Conservation (phyloP, 306 rosid species). For the Glycine latifolia region DNA sequence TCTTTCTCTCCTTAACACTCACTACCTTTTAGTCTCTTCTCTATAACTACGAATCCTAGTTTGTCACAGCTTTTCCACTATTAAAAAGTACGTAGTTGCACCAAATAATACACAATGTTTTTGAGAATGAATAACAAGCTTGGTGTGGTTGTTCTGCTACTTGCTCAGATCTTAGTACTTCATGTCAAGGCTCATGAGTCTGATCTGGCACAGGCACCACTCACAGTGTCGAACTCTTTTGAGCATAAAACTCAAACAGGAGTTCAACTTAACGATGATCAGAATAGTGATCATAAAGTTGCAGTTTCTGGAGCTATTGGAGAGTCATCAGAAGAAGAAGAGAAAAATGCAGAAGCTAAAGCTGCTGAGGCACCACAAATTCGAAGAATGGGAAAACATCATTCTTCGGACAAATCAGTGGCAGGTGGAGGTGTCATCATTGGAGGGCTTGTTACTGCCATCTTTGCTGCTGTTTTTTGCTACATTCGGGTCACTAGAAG, state of each 20-base stretch:
- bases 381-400: slow-evolving; percentile 72
- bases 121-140: slow-evolving; percentile 56
- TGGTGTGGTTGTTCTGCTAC: slow-evolving; percentile 53
- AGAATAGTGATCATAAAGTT: background rate
- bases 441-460: slow-evolving; percentile 82
- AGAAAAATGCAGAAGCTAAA: slow-evolving; percentile 35
- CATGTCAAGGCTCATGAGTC: slow-evolving; percentile 50
- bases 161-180: slow-evolving; percentile 54
- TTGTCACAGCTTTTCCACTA: background rate
- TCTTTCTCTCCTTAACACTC: background rate
- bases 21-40: background rate
- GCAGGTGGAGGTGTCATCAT: slow-evolving; percentile 95
- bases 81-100: slow-evolving; percentile 12
- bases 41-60: background rate
- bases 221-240: slow-evolving; percentile 29
- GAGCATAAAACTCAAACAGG: slow-evolving; percentile 41
- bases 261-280: slow-evolving; percentile 27
- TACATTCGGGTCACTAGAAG: slow-evolving; percentile 84
- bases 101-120: background rate
- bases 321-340: slow-evolving; percentile 33
- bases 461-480: slow-evolving; percentile 84
- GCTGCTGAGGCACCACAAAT: slow-evolving; percentile 69
- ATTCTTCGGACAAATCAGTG: slow-evolving; percentile 66
- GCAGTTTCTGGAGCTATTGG: slow-evolving; percentile 47
- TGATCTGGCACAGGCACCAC: slow-evolving; percentile 42